Percentiles rank a stretch among this genome's conserved stretches.
phyloP scores from a whole-genome alignment of 192 early-diverging fungal species.

The Backusella macrospora region DNA sequence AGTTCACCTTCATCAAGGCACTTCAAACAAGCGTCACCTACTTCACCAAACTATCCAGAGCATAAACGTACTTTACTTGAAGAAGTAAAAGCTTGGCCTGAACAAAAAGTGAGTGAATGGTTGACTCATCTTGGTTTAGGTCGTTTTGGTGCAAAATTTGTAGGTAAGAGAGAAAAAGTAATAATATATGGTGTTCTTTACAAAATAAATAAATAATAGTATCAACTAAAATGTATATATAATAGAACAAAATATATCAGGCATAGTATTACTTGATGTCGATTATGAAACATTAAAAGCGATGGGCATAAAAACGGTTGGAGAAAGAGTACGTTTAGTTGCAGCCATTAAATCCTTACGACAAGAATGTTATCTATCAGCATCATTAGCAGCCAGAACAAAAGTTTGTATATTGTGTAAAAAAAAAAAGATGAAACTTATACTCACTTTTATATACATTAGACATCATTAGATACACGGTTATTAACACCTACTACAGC shows the following conservation, averaged over 20 bases:
- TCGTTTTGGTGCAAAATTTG: conserved; percentile 32
- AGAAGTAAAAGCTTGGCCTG: conserved; percentile 37
- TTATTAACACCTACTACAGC: background rate
- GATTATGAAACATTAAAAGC: conserved; percentile 82
- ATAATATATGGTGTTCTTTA: no score
- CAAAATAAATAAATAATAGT: no score
- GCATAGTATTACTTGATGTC: conserved; percentile 82
- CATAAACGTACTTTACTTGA: conserved; percentile 29
- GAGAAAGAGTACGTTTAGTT: conserved; percentile 82
- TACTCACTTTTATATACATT: background rate
- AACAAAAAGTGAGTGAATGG: conserved; percentile 41
- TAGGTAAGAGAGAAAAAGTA: no score
- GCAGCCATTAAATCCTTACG: conserved; percentile 74
- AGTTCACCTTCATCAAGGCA: conserved; percentile 27
- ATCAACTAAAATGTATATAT: no score
- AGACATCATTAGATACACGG: background rate
- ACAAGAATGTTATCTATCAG: conserved; percentile 54
- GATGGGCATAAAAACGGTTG: conserved; percentile 78
- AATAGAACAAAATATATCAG: conserved; percentile 79
- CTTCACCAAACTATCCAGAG: conserved; percentile 39
- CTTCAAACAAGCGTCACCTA: conserved; percentile 32
- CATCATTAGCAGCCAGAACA: conserved; percentile 37
- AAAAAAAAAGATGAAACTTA: no score
- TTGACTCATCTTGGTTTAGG: conserved; percentile 23
- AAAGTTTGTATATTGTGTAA: no score